Evolutionary conservation across 2,329 filamentous ascomycete genomes (phyloP).

Genomic region (Macrophomina phaseolina): DNA sequence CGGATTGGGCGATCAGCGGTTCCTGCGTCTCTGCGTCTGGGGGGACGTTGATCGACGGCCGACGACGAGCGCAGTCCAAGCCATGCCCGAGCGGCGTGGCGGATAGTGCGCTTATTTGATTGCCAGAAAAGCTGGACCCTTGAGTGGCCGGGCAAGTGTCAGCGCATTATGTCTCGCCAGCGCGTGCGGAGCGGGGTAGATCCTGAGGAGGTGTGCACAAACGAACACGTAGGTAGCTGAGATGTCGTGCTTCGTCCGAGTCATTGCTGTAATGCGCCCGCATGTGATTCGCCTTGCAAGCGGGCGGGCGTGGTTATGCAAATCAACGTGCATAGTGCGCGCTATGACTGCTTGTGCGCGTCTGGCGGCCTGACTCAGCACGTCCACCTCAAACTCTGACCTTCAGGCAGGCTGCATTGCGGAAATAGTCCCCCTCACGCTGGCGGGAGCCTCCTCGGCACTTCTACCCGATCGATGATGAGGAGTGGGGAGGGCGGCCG

Average conservation of each 20-base stretch:
- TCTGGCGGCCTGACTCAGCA: slow-evolving; percentile 19
- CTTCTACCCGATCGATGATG: slow-evolving; percentile 7
- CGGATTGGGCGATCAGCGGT: slow-evolving; percentile 20
- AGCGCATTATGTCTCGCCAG: slow-evolving; percentile 5
- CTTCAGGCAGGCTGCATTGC: background rate
- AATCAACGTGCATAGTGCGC: slow-evolving; percentile 20
- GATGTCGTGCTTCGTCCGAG: slow-evolving; percentile 11
- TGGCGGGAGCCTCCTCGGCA: background rate
- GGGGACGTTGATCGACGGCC: slow-evolving; percentile 17
- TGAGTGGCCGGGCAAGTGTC: slow-evolving; percentile 10
- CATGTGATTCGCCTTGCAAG: slow-evolving; percentile 20
- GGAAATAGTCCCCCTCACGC: background rate
- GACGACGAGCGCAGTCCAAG: slow-evolving; percentile 2
- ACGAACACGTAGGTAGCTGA: slow-evolving; percentile 10
- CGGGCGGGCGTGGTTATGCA: slow-evolving; percentile 8
- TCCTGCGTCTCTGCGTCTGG: slow-evolving; percentile 23
- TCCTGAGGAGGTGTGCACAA: background rate
- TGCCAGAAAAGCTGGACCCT: background rate
- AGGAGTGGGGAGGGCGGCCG: background rate
- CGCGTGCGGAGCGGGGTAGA: slow-evolving; percentile 10
- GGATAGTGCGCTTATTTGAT: slow-evolving; percentile 17
- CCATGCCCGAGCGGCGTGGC: background rate
- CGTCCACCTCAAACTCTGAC: slow-evolving; percentile 1
- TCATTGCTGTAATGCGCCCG: slow-evolving; percentile 5
- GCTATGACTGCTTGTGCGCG: slow-evolving; percentile 20